These are phyloP conservation scores for Pichia phayaonensis DNA, from an alignment of 805 yeast genomes.

Conservation along the genomic window DNA sequence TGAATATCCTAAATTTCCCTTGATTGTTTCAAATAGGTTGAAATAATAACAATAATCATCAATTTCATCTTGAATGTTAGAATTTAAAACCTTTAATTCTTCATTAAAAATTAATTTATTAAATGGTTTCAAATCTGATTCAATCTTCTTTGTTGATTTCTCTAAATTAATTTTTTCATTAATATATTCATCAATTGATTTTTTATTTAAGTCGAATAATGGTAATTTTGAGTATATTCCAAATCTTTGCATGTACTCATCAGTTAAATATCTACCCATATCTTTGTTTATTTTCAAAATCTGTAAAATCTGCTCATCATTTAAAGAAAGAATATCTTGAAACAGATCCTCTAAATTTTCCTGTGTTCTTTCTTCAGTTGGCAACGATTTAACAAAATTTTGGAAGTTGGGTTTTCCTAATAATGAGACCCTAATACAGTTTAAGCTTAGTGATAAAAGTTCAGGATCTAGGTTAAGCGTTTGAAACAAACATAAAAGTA, in stretches of 20 bases:
- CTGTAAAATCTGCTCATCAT: constrained; percentile 18
- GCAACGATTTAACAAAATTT: neutral
- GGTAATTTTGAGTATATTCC: neutral
- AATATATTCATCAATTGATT: constrained; percentile 3
- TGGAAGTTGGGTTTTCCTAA: constrained; percentile 8
- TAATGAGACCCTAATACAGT: constrained; percentile 18
- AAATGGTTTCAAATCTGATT: constrained; percentile 29
- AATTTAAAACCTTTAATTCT: constrained; percentile 42
- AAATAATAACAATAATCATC: constrained; percentile 49
- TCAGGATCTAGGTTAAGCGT: constrained; percentile 8
- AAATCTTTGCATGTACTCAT: constrained; percentile 6
- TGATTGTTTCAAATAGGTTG: constrained; percentile 40
- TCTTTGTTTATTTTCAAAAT: constrained; percentile 8
- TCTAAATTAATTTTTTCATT: neutral
- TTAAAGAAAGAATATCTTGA: constrained; percentile 1
- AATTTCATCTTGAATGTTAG: constrained; percentile 56
- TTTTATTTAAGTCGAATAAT: neutral
- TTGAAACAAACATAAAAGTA: neutral
- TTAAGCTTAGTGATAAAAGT: constrained; percentile 15
- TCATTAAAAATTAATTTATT: constrained; percentile 32
- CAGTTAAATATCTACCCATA: constrained; percentile 7
- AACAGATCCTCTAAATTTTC: constrained; percentile 2
- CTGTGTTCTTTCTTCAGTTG: neutral
- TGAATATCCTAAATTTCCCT: constrained; percentile 26
- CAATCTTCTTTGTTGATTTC: constrained; percentile 1